Evolutionary conservation across 192 early-diverging fungal species (phyloP), one percentile per base, ranked within the genome.

Genomic region (Diversispora eburnea): DNA sequence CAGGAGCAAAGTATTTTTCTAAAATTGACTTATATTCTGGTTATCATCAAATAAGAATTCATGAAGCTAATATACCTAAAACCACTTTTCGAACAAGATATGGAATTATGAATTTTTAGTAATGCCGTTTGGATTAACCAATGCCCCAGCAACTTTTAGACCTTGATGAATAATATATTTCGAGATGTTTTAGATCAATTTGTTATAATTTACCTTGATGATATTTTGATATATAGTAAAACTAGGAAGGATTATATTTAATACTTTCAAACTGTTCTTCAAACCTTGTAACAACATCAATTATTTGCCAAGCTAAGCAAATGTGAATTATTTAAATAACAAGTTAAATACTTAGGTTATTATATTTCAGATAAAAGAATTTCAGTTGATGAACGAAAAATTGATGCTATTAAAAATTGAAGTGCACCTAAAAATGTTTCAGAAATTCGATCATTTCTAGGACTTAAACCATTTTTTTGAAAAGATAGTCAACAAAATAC

Each of bases 71-170:
- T 46, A 55, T 78, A 1, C 25, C 33, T 0, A 86, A 86, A 42
- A 80, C 79, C 3, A 65, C 77, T 8, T 78, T 83, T 59, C 41
- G 46, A 15, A 76, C 74, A 15, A 33, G 56, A 2, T 76, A 73
- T 22, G 67, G 72, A 2, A 70, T 4, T 92, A n/a, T n/a, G 76
- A 89, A 58, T 89, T 82, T 46, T 41, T 73, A 0, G n/a, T n/a
- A n/a, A n/a, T n/a, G n/a, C n/a, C n/a, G n/a, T n/a, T n/a, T n/a
- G n/a, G n/a, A n/a, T n/a, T 93, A 0, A 80, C 78, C 25, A 89
- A 88, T 71, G 84, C 85, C 0, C 89, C 87, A 0, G 86, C 87
- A 0, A 82, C 82, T 0, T 90, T 89, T 75, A 81, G 72, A 51
- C 41, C 0, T 62, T 84, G 5, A 85, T 86, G 74, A 83, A 80